phyloP scores from a whole-genome alignment of 305 asterid species.

The Fraxinus albicans region DNA sequence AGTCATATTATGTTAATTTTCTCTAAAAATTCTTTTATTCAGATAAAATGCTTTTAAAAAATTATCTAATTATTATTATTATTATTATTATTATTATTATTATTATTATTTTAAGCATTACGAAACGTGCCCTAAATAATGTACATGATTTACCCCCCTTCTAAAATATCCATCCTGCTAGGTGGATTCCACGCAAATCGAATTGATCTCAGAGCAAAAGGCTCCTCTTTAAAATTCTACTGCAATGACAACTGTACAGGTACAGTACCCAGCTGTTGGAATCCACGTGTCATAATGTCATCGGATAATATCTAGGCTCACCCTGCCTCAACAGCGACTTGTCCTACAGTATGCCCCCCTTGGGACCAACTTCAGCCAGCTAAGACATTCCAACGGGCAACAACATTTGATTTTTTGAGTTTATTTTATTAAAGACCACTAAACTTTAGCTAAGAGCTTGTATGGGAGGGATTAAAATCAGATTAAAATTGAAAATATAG shows the following conservation, averaged over 20 bases:
- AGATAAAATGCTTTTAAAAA: too few relatives aligned
- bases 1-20: too few relatives aligned
- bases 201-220: constrained; percentile 24
- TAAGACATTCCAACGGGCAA: constrained; percentile 48
- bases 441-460: not conserved
- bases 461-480: too few relatives aligned
- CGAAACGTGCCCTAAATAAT: not conserved
- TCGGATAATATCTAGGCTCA: constrained; percentile 25
- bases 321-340: constrained; percentile 37
- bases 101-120: too few relatives aligned
- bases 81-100: too few relatives aligned
- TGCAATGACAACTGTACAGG: constrained; percentile 36
- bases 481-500: too few relatives aligned
- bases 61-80: too few relatives aligned
- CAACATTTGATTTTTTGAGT: constrained; percentile 1
- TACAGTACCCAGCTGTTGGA: constrained; percentile 34
- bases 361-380: constrained; percentile 30
- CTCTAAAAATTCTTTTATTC: too few relatives aligned
- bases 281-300: constrained; percentile 18
- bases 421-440: not conserved
- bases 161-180: not conserved
- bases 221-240: constrained; percentile 17
- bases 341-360: constrained; percentile 25
- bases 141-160: not conserved
- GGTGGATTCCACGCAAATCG: constrained; percentile 30